Evolutionary conservation across 2,329 filamentous ascomycete genomes (phyloP).

Genomic region (Botryotinia convoluta): DNA sequence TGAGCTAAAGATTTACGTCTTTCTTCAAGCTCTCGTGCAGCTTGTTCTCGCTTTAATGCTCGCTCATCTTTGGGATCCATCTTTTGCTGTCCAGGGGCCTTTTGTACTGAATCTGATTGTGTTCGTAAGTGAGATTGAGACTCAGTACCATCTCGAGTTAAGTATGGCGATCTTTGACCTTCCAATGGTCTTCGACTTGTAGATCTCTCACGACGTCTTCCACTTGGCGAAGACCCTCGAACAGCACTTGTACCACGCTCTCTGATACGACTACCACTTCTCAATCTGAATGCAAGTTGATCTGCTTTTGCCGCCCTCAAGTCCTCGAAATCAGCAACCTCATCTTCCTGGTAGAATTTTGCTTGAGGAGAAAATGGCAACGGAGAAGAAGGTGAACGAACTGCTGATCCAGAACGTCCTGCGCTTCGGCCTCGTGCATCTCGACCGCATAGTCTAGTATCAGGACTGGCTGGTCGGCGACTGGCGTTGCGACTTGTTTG

Average conservation of each 20-base stretch:
- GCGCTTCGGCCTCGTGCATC: conserved; percentile 61
- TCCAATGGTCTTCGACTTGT: conserved; percentile 32
- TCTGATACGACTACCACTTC: conserved; percentile 48
- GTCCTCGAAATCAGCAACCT: conserved; percentile 66
- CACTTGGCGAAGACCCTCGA: conserved; percentile 35
- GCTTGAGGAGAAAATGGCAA: conserved; percentile 67
- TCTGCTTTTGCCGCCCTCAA: conserved; percentile 52
- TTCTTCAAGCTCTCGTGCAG: conserved; percentile 84
- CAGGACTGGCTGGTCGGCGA: conserved; percentile 40
- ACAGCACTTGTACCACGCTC: conserved; percentile 38
- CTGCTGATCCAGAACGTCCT: conserved; percentile 55
- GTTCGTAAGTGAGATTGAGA: conserved; percentile 38
- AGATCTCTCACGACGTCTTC: conserved; percentile 37
- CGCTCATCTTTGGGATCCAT: conserved; percentile 59
- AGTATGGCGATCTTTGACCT: conserved; percentile 25
- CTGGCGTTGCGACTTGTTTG: conserved; percentile 42
- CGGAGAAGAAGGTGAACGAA: conserved; percentile 76
- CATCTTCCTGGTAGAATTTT: conserved; percentile 50
- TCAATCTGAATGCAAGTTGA: conserved; percentile 56
- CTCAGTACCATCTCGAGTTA: conserved; percentile 26
- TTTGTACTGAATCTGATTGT: conserved; percentile 39
- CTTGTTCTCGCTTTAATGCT: conserved; percentile 67
- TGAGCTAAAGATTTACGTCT: conserved; percentile 79
- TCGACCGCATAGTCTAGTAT: conserved; percentile 33
- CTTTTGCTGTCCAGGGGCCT: conserved; percentile 40